Evolutionary conservation across 495 filamentous ascomycete genomes (phyloP).

Genomic region (Penicillium maclennaniae): DNA sequence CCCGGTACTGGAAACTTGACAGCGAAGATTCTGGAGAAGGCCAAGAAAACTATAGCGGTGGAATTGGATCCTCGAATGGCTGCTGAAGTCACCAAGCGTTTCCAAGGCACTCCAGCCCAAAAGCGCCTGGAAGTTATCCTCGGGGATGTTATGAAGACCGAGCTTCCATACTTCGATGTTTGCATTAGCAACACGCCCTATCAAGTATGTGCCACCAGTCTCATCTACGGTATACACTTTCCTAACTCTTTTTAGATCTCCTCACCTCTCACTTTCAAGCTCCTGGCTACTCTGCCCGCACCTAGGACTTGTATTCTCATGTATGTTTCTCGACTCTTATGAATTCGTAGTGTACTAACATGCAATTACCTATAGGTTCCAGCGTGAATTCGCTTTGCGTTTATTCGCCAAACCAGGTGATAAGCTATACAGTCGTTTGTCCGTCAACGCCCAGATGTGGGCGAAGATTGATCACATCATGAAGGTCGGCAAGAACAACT

Average conservation of each 20-base stretch:
- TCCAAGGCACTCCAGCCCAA: slow-evolving; percentile 77
- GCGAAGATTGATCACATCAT: slow-evolving; percentile 81
- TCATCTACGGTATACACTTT: not conserved
- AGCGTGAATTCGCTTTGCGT: slow-evolving; percentile 73
- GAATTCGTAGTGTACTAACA: slow-evolving; percentile 9
- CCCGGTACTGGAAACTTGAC: slow-evolving; percentile 86
- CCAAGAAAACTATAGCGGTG: slow-evolving; percentile 82
- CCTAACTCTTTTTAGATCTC: slow-evolving; percentile 59
- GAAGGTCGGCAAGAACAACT: slow-evolving; percentile 93
- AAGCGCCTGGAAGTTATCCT: slow-evolving; percentile 80
- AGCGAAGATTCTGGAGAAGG: slow-evolving; percentile 79
- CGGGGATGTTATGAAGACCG: slow-evolving; percentile 90
- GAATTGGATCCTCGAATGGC: slow-evolving; percentile 97
- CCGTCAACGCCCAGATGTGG: slow-evolving; percentile 94
- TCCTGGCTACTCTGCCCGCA: slow-evolving; percentile 72
- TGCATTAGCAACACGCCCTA: slow-evolving; percentile 95
- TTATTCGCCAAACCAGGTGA: slow-evolving; percentile 75
- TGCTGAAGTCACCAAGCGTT: slow-evolving; percentile 90
- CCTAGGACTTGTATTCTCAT: slow-evolving; percentile 81
- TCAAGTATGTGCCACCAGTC: slow-evolving; percentile 41
- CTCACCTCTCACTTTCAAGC: slow-evolving; percentile 83
- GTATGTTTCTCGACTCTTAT: slow-evolving; percentile 42
- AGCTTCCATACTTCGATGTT: slow-evolving; percentile 83
- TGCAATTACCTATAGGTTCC: slow-evolving; percentile 31
- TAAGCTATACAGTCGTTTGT: slow-evolving; percentile 79